phyloP scores from a whole-genome alignment of 2,329 filamentous ascomycete species.

The Colletotrichum sp. region DNA sequence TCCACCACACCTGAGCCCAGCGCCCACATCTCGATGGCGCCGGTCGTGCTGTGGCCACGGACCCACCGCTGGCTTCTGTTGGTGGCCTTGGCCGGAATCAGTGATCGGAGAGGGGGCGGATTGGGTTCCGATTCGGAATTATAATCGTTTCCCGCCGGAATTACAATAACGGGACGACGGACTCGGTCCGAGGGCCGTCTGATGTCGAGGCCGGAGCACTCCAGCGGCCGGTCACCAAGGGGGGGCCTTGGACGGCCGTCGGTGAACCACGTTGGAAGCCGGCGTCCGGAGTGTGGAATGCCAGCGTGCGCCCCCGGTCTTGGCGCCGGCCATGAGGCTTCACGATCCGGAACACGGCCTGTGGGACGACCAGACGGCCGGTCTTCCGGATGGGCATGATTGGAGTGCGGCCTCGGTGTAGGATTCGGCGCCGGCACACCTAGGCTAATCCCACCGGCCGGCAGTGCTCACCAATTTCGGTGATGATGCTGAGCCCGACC shows the following conservation, averaged over 20 bases:
- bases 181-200: background rate
- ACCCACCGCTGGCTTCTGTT: background rate
- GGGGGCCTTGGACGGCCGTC: background rate
- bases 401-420: background rate
- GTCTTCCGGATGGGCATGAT: background rate
- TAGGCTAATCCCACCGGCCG: background rate
- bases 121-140: background rate
- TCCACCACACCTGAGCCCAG: background rate
- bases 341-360: background rate
- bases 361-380: background rate
- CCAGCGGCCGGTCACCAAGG: background rate
- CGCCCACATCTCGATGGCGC: background rate
- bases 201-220: background rate
- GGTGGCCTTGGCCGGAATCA: background rate
- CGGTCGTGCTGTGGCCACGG: background rate
- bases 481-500: background rate
- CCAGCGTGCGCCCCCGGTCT: background rate
- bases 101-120: background rate
- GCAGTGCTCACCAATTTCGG: background rate
- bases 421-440: background rate
- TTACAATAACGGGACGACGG: background rate
- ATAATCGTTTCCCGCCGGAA: background rate
- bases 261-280: background rate
- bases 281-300: background rate
- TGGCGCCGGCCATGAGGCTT: background rate